phyloP scores from a whole-genome alignment of 1,139 yeast species.

The Candida glucosophila region DNA sequence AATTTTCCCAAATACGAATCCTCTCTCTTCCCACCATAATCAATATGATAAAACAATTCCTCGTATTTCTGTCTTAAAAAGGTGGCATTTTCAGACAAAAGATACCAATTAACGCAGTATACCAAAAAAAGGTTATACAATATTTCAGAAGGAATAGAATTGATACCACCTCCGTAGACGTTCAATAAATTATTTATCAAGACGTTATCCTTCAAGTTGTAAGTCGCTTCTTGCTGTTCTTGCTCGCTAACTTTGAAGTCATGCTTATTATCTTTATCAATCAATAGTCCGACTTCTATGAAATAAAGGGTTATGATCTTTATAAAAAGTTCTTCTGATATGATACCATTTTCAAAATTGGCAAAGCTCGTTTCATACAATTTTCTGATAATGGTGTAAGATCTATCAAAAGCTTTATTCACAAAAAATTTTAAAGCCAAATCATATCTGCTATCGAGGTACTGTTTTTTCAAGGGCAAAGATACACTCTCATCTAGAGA shows the following conservation, averaged over 20 bases:
- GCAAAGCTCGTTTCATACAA: conserved; percentile 16
- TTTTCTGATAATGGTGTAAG: conserved; percentile 20
- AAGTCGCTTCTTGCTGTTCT: conserved; percentile 8
- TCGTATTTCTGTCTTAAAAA: conserved; percentile 4
- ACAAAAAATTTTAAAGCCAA: conserved; percentile 33
- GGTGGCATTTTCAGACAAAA: background rate
- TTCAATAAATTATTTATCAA: conserved; percentile 15
- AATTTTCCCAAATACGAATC: conserved; percentile 17
- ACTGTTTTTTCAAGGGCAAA: no score
- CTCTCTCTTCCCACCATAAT: conserved; percentile 3
- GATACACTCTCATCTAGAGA: no score
- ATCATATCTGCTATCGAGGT: conserved; percentile 23
- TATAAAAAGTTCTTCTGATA: conserved; percentile 20
- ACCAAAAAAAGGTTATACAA: conserved; percentile 26
- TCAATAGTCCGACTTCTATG: conserved; percentile 25
- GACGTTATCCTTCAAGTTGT: conserved; percentile 13
- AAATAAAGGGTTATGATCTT: conserved; percentile 30
- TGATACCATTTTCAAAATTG: conserved; percentile 16
- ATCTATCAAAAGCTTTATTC: conserved; percentile 27
- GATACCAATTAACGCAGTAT: conserved; percentile 8
- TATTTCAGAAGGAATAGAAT: conserved; percentile 24
- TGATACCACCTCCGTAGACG: conserved; percentile 13
- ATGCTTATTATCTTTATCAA: conserved; percentile 11
- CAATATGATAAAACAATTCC: conserved; percentile 7
- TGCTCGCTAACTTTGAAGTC: conserved; percentile 8